A percentile compares a stretch with the other conserved stretches of the same genome.
Evolutionary conservation across 129 eudicot genomes (phyloP).

Genomic region (Saposhnikovia divaricata): DNA sequence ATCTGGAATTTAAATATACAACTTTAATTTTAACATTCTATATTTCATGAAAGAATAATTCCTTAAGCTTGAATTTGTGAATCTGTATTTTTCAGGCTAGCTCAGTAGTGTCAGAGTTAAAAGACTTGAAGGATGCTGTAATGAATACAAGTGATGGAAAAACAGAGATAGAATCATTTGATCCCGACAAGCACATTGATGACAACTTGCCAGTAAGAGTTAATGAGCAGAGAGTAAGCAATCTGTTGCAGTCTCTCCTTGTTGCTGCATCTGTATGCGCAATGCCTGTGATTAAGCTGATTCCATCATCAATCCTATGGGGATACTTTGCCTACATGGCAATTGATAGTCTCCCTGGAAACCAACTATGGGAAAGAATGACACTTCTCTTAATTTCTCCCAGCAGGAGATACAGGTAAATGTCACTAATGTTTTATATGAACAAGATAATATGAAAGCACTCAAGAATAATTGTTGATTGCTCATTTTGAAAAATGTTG

Average conservation of each 20-base stretch:
- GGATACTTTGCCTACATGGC: conserved; percentile 64
- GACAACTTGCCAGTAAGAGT: conserved; percentile 62
- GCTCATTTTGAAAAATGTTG: neutral
- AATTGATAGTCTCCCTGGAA: conserved; percentile 55
- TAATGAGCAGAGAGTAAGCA: conserved; percentile 72
- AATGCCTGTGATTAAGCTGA: conserved; percentile 47
- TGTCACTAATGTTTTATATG: neutral
- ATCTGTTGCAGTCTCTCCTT: conserved; percentile 52
- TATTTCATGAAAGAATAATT: neutral
- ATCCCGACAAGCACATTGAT: conserved; percentile 36
- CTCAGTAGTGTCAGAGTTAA: conserved; percentile 3
- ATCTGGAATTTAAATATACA: neutral
- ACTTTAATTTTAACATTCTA: neutral
- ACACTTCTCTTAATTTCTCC: conserved; percentile 31
- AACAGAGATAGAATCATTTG: neutral
- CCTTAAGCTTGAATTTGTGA: neutral
- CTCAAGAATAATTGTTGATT: neutral
- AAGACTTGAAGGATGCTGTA: conserved; percentile 4
- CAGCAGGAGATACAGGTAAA: conserved; percentile 35
- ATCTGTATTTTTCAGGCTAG: neutral
- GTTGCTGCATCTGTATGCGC: conserved; percentile 31
- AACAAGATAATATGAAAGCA: neutral
- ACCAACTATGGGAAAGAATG: conserved; percentile 50
- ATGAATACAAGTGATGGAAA: neutral
- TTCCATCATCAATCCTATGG: conserved; percentile 80